A percentile compares a stretch with the other conserved stretches of the same genome.
Evolutionary conservation across 257 asterid species (phyloP).

Genomic region (Mentha longifolia): DNA sequence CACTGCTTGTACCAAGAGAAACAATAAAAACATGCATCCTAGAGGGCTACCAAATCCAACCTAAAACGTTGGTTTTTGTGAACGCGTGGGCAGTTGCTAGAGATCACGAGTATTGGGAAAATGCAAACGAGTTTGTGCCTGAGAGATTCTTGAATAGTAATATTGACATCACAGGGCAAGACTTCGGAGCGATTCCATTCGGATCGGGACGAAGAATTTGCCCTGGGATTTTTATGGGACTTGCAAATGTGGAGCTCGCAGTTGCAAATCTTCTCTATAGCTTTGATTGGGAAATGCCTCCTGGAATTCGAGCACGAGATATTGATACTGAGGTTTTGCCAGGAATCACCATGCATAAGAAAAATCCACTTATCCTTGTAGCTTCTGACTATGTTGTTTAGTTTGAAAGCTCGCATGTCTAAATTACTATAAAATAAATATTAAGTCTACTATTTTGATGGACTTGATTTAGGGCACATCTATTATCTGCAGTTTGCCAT

Average conservation of each 20-base stretch:
- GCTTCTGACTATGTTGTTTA: background rate
- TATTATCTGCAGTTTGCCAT: too few species aligned
- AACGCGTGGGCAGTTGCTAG: background rate
- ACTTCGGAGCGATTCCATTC: conserved; percentile 19
- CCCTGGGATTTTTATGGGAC: conserved; percentile 28
- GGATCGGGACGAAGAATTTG: conserved; percentile 31
- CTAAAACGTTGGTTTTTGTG: conserved; percentile 16
- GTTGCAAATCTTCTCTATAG: conserved; percentile 25
- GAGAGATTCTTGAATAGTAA: conserved; percentile 24
- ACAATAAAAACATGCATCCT: conserved; percentile 12
- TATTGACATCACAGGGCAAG: background rate
- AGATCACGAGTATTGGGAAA: background rate
- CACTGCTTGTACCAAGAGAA: conserved; percentile 18
- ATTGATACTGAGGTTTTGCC: conserved; percentile 20
- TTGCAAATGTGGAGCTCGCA: conserved; percentile 29
- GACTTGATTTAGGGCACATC: too few species aligned
- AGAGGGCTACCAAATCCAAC: conserved; percentile 28
- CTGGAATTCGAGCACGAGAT: background rate
- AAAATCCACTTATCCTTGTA: background rate
- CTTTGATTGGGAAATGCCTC: conserved; percentile 27
- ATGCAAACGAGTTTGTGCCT: background rate
- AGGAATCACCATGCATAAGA: conserved; percentile 29
- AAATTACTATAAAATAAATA: background rate
- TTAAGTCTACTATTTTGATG: too few species aligned
- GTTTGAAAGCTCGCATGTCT: background rate